Conservation (phyloP, 306 rosid species). For the Leucaena leucocephala region DNA sequence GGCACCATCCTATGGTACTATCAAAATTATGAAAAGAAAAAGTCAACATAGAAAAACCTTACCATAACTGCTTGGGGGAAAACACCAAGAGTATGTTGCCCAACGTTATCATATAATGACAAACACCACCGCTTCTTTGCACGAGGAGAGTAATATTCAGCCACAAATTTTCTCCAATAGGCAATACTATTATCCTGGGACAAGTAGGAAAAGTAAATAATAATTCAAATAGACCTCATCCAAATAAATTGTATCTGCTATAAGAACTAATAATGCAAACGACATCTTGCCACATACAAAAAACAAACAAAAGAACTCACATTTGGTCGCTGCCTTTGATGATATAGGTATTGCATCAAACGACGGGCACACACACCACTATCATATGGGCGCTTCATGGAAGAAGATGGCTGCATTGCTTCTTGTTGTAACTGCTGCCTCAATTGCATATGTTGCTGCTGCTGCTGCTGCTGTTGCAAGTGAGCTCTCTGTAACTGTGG, state of each 20-base stretch:
- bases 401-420: slow-evolving; percentile 66
- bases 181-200: slow-evolving; percentile 87
- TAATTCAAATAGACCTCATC: background rate
- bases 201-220: slow-evolving; percentile 21
- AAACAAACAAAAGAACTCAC: slow-evolving; percentile 55
- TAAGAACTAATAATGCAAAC: slow-evolving; percentile 7
- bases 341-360: slow-evolving; percentile 95
- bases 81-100: slow-evolving; percentile 90
- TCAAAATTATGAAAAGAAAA: background rate
- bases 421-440: slow-evolving; percentile 90
- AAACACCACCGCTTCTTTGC: slow-evolving; percentile 98
- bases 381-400: slow-evolving; percentile 76
- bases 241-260: no score
- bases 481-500: slow-evolving; percentile 85
- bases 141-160: slow-evolving; percentile 93
- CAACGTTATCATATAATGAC: slow-evolving; percentile 83
- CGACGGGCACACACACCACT: slow-evolving; percentile 93
- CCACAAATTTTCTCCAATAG: slow-evolving; percentile 98
- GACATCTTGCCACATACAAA: slow-evolving; percentile 7
- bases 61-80: slow-evolving; percentile 96
- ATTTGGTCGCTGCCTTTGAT: slow-evolving; percentile 82
- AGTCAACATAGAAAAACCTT: slow-evolving; percentile 34
- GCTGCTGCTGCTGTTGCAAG: slow-evolving; percentile 53
- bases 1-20: background rate
- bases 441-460: slow-evolving; percentile 58